Evolutionary conservation across 257 asterid species (phyloP).

Genomic region (Thymus quinquecostatus): DNA sequence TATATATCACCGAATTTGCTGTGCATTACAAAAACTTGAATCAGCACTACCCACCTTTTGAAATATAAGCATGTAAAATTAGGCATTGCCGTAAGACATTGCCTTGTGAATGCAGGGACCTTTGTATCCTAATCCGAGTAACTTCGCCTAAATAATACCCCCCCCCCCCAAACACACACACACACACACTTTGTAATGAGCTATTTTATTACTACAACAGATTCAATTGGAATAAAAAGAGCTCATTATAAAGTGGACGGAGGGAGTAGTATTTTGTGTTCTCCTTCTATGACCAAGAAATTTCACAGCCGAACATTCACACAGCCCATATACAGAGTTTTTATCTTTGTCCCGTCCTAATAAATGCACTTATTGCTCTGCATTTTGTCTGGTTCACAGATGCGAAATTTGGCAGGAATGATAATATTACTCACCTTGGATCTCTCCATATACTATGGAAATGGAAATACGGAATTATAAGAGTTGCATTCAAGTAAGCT

Average conservation of each 20-base stretch:
- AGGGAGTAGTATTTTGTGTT: not conserved
- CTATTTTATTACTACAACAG: no score
- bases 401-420: slow-evolving; percentile 15
- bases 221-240: no score
- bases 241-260: no score
- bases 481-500: slow-evolving; percentile 94
- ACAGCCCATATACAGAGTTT: not conserved
- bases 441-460: slow-evolving; percentile 98
- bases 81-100: not conserved
- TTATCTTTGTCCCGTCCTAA: not conserved
- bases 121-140: slow-evolving; percentile 1
- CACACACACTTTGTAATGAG: no score
- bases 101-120: not conserved
- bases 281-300: not conserved
- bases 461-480: slow-evolving; percentile 85
- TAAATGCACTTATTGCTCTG: slow-evolving; percentile 3
- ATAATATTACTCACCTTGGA: slow-evolving; percentile 67
- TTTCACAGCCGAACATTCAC: not conserved
- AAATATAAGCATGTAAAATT: slow-evolving; percentile 25
- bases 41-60: slow-evolving; percentile 27
- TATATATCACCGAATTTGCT: slow-evolving; percentile 92
- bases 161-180: no score
- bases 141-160: not conserved
- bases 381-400: slow-evolving; percentile 8
- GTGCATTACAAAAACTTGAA: slow-evolving; percentile 40